Conservation (phyloP, 179 eudicot species). For the Beta corolliflora region DNA sequence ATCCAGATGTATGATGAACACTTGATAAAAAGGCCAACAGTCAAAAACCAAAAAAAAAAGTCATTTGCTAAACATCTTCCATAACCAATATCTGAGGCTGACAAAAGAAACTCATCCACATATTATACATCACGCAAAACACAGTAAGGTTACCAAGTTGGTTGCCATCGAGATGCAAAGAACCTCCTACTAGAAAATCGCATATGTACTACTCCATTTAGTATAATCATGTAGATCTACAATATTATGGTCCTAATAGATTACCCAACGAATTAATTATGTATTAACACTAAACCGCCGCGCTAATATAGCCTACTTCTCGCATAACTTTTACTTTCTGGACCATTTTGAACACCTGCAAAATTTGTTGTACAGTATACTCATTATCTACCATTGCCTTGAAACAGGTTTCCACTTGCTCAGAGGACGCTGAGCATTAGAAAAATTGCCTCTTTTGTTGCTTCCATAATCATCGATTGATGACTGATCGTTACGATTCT, state of each 20-base stretch:
- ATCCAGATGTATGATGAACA: no score
- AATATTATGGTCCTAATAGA: conserved; percentile 3
- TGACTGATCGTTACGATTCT: conserved; percentile 15
- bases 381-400: conserved; percentile 24
- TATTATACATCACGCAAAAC: no score
- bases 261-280: conserved; percentile 13
- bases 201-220: not conserved
- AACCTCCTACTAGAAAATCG: not conserved
- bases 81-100: no score
- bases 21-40: no score
- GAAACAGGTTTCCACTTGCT: conserved; percentile 29
- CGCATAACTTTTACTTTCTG: no score
- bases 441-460: conserved; percentile 22
- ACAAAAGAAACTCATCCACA: no score
- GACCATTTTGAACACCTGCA: conserved; percentile 15
- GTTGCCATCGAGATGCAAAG: not conserved
- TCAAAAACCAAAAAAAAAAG: no score
- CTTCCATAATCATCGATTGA: conserved; percentile 13
- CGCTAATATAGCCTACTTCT: not conserved
- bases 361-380: conserved; percentile 15
- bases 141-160: no score
- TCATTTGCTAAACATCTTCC: no score
- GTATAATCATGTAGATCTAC: not conserved
- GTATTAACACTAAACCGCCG: conserved; percentile 4
- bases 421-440: conserved; percentile 19